Base-by-base conservation (phyloP, 805 yeast genomes). In the Candida xyloterini region DNA sequence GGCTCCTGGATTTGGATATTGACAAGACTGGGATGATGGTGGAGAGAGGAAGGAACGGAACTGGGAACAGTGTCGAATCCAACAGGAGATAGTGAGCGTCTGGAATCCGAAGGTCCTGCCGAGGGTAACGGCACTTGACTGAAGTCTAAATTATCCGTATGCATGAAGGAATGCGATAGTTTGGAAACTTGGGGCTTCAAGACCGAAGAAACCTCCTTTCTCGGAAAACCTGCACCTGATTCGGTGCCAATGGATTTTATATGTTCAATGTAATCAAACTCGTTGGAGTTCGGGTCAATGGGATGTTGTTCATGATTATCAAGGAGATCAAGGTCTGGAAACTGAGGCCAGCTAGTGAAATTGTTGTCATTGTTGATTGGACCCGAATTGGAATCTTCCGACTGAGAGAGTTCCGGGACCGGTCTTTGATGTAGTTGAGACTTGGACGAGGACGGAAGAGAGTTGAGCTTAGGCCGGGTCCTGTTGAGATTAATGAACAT, bases 181-280 rank as follows among this genome's bases (percentile, higher is more conserved):
- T 57, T 56, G 4, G 62, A 56, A 22, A 49, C 42, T 13, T 56
- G 61, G 2, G 56, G 51, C 18, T 47, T 41, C n/a, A 52, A 32
- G 13, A 43, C 33, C 7, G 58, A 53, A 5, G 56, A 42, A 7
- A 53, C 47, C 30, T 53, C 57, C 27, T 55, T 52, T 35, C 59
- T 43, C 15, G 46, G 49, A 27, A 55, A 53, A 7, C 44, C 46
- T 15, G 46, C 25, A n/a, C 38, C 33, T 10, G 27, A 38, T 25
- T 46, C 47, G 20, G 43, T 28, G 14, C 79, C 79, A 51, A 79
- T 72, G 43, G 69, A 68, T 47, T 75, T 71, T 24, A 79, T 79
- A 50, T 79, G 84, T 7, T 83, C 82, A 10, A 78, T 76, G 49
- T 79, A 79, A 55, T 79, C 81, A 46, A 79, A 79, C 33, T 78